A percentile compares a stretch with the other conserved stretches of the same genome.
These are phyloP conservation scores for Plectosphaerella cucumerina DNA, from an alignment of 2,329 filamentous ascomycete genomes.

Conservation along the genomic window DNA sequence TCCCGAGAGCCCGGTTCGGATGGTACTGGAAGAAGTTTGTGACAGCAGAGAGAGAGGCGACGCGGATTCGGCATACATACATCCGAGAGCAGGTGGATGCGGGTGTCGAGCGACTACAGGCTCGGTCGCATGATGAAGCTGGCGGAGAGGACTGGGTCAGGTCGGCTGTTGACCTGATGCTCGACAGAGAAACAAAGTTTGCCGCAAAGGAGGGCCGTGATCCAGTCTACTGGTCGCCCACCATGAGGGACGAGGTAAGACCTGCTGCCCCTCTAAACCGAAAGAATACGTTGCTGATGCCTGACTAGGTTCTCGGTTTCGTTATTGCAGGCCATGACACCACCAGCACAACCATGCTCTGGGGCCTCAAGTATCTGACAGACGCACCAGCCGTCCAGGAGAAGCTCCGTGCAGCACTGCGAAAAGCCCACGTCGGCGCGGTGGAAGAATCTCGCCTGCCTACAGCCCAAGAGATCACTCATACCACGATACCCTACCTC, in stretches of 20 bases:
- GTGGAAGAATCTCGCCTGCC: conserved; percentile 15
- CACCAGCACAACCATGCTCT: background rate
- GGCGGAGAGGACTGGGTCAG: conserved; percentile 2
- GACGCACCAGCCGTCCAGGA: conserved; percentile 13
- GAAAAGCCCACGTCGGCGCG: conserved; percentile 10
- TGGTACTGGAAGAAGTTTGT: conserved; percentile 4
- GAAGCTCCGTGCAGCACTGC: conserved; percentile 16
- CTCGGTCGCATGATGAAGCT: background rate
- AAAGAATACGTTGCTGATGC: background rate
- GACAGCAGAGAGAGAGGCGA: background rate
- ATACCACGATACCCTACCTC: conserved; percentile 20
- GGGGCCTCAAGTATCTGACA: conserved; percentile 17
- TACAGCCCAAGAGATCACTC: conserved; percentile 16
- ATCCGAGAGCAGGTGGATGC: conserved; percentile 2
- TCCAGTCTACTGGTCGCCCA: conserved; percentile 6
- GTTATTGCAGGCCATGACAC: conserved; percentile 7
- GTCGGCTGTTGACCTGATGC: conserved; percentile 9
- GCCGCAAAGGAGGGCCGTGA: conserved; percentile 7
- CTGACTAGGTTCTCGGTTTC: background rate
- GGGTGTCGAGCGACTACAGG: background rate
- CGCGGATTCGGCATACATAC: background rate
- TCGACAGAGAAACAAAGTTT: conserved; percentile 7
- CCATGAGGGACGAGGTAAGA: conserved; percentile 9
- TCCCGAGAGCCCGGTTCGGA: conserved; percentile 4
- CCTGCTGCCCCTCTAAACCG: background rate